Conservation (phyloP, 495 filamentous ascomycete genomes). For the Talaromyces thailandensis region DNA sequence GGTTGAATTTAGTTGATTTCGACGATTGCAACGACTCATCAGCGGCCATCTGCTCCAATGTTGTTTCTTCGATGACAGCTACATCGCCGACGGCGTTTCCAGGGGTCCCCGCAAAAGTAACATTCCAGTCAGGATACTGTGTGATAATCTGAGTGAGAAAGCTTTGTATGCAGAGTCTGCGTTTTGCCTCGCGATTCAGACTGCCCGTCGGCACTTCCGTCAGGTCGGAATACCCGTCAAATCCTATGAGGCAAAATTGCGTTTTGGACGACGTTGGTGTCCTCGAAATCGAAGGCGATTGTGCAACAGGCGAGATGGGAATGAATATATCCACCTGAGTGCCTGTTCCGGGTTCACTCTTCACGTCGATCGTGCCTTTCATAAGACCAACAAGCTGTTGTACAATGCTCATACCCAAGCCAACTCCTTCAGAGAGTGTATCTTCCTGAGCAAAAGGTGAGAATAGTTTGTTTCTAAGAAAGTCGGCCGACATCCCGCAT, state of each 20-base stretch:
- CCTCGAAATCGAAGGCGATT: background rate
- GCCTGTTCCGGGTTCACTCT: background rate
- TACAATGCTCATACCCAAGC: conserved; percentile 62
- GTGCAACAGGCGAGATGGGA: background rate
- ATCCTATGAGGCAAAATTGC: conserved; percentile 20
- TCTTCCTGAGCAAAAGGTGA: conserved; percentile 68
- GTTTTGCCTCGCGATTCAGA: conserved; percentile 20
- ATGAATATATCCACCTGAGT: background rate
- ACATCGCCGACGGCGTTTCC: background rate
- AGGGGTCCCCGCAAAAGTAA: background rate
- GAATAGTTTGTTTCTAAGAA: conserved; percentile 56
- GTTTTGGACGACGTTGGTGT: background rate
- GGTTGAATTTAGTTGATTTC: background rate
- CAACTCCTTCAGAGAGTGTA: conserved; percentile 53
- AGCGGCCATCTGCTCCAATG: background rate
- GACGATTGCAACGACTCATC: background rate
- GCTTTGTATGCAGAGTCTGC: conserved; percentile 25
- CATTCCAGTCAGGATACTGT: background rate
- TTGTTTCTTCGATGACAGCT: background rate
- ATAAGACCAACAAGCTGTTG: conserved; percentile 54
- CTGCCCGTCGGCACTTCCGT: conserved; percentile 17
- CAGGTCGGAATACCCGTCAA: conserved; percentile 21
- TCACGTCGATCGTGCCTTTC: conserved; percentile 42
- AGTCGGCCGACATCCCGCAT: conserved; percentile 59
- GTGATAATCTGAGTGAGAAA: conserved; percentile 24